Conservation (phyloP, 305 asterid genomes). For the Fraxinus sp. region DNA sequence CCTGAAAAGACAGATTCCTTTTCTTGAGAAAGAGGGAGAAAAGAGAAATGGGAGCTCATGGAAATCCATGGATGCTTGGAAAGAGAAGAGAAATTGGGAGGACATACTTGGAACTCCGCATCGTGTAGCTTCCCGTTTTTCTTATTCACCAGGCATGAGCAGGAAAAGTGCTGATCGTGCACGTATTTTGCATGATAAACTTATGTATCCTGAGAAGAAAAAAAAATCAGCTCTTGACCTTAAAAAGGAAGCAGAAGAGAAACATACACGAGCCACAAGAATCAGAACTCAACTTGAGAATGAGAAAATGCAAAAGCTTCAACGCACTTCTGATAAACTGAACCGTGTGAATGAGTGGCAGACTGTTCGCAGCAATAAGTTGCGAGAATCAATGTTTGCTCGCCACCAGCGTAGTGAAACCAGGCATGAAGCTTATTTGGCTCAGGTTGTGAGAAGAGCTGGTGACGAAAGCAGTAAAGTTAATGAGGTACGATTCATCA, state of each 20-base stretch:
- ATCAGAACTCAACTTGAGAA: conserved; percentile 91
- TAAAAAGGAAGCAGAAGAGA: conserved; percentile 93
- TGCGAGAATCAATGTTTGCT: conserved; percentile 91
- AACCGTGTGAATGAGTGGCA: conserved; percentile 96
- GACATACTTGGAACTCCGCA: conserved; percentile 84
- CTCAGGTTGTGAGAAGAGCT: conserved; percentile 96
- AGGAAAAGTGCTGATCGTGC: conserved; percentile 85
- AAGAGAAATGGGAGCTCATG: conserved; percentile 60
- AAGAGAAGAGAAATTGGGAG: conserved; percentile 98
- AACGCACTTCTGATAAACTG: conserved; percentile 85
- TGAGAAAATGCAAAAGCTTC: conserved; percentile 96
- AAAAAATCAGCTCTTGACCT: conserved; percentile 84
- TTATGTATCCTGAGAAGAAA: conserved; percentile 98
- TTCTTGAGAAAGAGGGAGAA: conserved; percentile 69
- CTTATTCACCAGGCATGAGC: conserved; percentile 84
- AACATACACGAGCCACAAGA: conserved; percentile 97
- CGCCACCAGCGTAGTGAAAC: conserved; percentile 92
- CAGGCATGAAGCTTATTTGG: conserved; percentile 92
- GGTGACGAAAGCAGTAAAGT: conserved; percentile 98
- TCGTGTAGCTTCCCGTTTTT: conserved; percentile 84
- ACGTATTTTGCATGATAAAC: conserved; percentile 88
- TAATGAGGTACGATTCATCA: conserved; percentile 96
- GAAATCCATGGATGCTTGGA: conserved; percentile 97
- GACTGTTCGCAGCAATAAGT: conserved; percentile 79
- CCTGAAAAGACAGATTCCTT: conserved; percentile 43